phyloP scores from a whole-genome alignment of 2,329 filamentous ascomycete genomes.

The Chaetothyriales sp. region DNA sequence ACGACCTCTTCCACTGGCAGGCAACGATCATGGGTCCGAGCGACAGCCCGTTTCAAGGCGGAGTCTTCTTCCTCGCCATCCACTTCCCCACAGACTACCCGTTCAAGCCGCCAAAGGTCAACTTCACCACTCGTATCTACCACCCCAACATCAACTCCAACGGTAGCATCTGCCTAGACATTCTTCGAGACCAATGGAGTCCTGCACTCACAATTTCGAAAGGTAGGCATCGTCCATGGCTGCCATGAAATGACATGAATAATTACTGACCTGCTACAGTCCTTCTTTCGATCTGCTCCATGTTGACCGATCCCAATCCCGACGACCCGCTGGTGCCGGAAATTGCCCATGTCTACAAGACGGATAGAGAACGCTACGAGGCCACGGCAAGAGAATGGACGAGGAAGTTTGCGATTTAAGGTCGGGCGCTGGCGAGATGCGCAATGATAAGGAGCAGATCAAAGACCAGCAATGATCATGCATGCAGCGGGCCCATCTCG shows the following conservation, averaged over 20 bases:
- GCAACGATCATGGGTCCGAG: slow-evolving; percentile 98
- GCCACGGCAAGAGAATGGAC: slow-evolving; percentile 96
- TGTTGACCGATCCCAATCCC: slow-evolving; percentile 98
- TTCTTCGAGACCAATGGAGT: slow-evolving; percentile 97
- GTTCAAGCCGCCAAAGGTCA: slow-evolving; percentile 99
- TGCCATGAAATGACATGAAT: background rate
- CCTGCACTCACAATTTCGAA: slow-evolving; percentile 96
- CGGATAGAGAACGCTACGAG: slow-evolving; percentile 88
- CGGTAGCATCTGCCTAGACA: slow-evolving; percentile 97
- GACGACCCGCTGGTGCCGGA: slow-evolving; percentile 97
- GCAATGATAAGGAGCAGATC: background rate
- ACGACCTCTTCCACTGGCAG: slow-evolving; percentile 99
- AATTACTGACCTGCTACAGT: slow-evolving; percentile 39
- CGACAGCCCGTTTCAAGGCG: slow-evolving; percentile 94
- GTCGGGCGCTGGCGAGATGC: background rate
- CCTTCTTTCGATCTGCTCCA: slow-evolving; percentile 95
- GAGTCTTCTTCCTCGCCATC: slow-evolving; percentile 97
- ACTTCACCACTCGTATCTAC: slow-evolving; percentile 99
- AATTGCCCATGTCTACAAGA: slow-evolving; percentile 99
- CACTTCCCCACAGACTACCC: slow-evolving; percentile 99
- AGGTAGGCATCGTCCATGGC: slow-evolving; percentile 41
- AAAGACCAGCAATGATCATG: background rate
- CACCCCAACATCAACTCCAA: slow-evolving; percentile 99
- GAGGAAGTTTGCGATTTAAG: slow-evolving; percentile 91
- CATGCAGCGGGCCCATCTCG: background rate